Percentiles rank a stretch among this genome's conserved stretches.
Evolutionary conservation across 208 protist species (phyloP).

Genomic region (Tetramitus jugosus): DNA sequence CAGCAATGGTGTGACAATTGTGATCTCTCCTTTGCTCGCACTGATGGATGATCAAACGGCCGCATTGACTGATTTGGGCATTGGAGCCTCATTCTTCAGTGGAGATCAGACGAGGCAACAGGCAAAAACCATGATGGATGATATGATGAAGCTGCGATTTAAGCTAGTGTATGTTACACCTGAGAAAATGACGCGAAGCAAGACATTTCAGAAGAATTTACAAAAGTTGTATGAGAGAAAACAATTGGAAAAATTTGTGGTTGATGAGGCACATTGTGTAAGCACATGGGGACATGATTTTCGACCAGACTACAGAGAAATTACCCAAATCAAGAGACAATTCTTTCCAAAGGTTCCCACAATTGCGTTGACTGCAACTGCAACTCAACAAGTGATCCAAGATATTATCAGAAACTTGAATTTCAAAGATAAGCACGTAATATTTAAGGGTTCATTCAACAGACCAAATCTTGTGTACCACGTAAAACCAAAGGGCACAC

Average conservation of each 20-base stretch:
- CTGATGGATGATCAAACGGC: slow-evolving; percentile 73
- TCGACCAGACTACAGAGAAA: background rate
- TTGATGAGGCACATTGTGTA: slow-evolving; percentile 14
- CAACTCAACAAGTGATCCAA: slow-evolving; percentile 2
- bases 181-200: slow-evolving; percentile 49
- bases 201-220: no score
- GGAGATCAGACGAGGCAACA: slow-evolving; percentile 11
- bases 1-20: slow-evolving; percentile 40
- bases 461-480: background rate
- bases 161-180: slow-evolving; percentile 66
- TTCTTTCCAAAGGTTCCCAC: slow-evolving; percentile 32
- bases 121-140: slow-evolving; percentile 21
- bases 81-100: slow-evolving; percentile 19
- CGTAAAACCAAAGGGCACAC: background rate
- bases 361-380: slow-evolving; percentile 18
- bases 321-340: background rate
- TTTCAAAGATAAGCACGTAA: slow-evolving; percentile 29
- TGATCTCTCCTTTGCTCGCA: slow-evolving; percentile 68
- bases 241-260: background rate
- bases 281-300: background rate
- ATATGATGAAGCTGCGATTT: background rate
- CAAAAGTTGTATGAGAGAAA: background rate
- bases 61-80: slow-evolving; percentile 2
- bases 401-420: background rate
- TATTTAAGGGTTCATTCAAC: no score